Conservation (phyloP, 2,329 filamentous ascomycete genomes). For the Paecilomyces dactylethromorphus region DNA sequence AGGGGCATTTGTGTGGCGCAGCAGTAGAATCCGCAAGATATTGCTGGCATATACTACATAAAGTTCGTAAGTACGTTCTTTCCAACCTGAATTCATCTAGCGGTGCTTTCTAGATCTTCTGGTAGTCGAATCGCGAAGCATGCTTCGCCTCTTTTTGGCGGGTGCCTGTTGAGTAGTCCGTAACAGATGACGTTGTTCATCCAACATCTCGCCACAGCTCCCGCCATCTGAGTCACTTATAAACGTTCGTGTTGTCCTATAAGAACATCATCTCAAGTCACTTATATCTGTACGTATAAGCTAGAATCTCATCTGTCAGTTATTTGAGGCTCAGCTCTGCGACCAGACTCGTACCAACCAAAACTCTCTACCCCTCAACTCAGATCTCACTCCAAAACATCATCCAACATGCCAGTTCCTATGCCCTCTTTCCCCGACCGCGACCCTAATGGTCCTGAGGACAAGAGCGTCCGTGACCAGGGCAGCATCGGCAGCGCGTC, state of each 20-base stretch:
- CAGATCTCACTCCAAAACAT: background rate
- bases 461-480: background rate
- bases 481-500: constrained; percentile 14
- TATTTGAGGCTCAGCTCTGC: too few relatives aligned
- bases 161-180: background rate
- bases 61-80: too few relatives aligned
- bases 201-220: background rate
- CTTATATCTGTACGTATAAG: background rate
- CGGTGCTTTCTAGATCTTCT: background rate
- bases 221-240: background rate
- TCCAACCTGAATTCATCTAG: background rate
- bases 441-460: background rate
- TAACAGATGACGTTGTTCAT: background rate
- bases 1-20: background rate
- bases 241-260: background rate
- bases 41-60: too few relatives aligned
- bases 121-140: background rate
- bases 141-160: background rate
- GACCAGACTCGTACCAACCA: too few relatives aligned
- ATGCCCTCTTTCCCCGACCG: background rate
- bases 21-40: background rate
- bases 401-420: background rate
- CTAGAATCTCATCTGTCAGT: background rate
- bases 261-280: background rate
- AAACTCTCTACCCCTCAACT: background rate